These are phyloP conservation scores for Tuber borchii DNA, from an alignment of 495 filamentous ascomycete genomes.

Conservation along the genomic window DNA sequence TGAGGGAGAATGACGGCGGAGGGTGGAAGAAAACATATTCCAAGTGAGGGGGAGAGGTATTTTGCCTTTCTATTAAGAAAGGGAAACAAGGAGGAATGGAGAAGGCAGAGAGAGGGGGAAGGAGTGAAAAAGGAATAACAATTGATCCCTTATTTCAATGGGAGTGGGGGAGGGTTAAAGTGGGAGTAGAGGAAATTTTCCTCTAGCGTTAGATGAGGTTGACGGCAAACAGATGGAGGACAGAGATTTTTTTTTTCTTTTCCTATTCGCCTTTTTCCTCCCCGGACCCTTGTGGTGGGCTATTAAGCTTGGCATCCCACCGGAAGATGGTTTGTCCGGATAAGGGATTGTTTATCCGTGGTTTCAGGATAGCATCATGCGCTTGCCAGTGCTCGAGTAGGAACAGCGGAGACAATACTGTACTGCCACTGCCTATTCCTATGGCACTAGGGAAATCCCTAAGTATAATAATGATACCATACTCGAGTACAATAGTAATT, in stretches of 20 bases:
- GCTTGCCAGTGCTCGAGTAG: too few relatives aligned
- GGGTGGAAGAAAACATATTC: slow-evolving; percentile 26
- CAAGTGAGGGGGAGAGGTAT: neutral
- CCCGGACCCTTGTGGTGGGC: neutral
- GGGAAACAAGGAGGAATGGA: slow-evolving; percentile 15
- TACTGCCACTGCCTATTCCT: too few relatives aligned
- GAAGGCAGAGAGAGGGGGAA: neutral
- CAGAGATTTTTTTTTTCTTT: neutral
- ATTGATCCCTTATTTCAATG: neutral
- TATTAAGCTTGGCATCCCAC: neutral
- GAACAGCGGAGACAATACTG: too few relatives aligned
- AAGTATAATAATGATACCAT: too few relatives aligned
- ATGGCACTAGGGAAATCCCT: too few relatives aligned
- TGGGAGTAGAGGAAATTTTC: slow-evolving; percentile 31
- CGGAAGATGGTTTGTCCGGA: neutral
- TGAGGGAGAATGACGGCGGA: slow-evolving; percentile 20
- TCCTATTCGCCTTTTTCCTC: neutral
- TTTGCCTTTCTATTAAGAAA: slow-evolving; percentile 18
- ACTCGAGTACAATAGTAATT: too few relatives aligned
- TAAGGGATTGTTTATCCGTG: neutral
- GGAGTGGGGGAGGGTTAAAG: neutral
- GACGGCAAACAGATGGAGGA: neutral
- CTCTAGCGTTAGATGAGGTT: slow-evolving; percentile 20
- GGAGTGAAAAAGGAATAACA: neutral
- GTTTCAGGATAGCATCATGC: neutral